Percentiles rank a stretch among this genome's conserved stretches.
phyloP scores from a whole-genome alignment of 257 asterid species.

The Solanum verrucosum region DNA sequence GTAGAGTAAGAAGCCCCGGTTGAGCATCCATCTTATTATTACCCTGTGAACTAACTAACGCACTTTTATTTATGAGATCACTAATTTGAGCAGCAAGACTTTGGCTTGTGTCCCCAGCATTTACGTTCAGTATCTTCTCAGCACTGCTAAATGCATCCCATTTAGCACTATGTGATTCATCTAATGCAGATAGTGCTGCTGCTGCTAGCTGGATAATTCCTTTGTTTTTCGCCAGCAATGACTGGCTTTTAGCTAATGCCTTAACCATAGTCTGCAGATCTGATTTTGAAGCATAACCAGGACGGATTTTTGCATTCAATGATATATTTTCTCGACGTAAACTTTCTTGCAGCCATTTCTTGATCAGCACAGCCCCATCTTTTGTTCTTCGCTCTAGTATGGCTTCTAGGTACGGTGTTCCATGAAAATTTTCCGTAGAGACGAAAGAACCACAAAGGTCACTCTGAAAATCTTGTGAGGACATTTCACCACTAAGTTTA shows the following conservation, averaged over 20 bases:
- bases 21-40: constrained; percentile 22
- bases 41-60: constrained; percentile 43
- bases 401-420: constrained; percentile 86
- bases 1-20: constrained; percentile 56
- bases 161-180: constrained; percentile 49
- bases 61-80: constrained; percentile 83
- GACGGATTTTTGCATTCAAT: constrained; percentile 40
- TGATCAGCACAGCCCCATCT: constrained; percentile 69
- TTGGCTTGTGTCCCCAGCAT: constrained; percentile 91
- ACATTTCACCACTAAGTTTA: constrained; percentile 34
- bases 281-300: constrained; percentile 60
- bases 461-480: constrained; percentile 18
- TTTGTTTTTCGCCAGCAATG: constrained; percentile 52
- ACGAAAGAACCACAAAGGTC: constrained; percentile 71
- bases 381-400: constrained; percentile 71
- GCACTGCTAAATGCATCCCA: constrained; percentile 95
- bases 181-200: constrained; percentile 62
- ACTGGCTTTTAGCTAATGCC: constrained; percentile 60
- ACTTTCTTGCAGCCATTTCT: constrained; percentile 95
- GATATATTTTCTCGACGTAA: constrained; percentile 64
- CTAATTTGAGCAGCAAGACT: constrained; percentile 90
- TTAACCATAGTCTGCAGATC: constrained; percentile 60
- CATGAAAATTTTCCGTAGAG: constrained; percentile 64
- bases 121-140: constrained; percentile 83
- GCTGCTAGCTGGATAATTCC: constrained; percentile 85